Percentiles rank a stretch among this genome's conserved stretches.
phyloP scores from a whole-genome alignment of 1,284 basidiomycete genomes.

The Puccinia horiana region DNA sequence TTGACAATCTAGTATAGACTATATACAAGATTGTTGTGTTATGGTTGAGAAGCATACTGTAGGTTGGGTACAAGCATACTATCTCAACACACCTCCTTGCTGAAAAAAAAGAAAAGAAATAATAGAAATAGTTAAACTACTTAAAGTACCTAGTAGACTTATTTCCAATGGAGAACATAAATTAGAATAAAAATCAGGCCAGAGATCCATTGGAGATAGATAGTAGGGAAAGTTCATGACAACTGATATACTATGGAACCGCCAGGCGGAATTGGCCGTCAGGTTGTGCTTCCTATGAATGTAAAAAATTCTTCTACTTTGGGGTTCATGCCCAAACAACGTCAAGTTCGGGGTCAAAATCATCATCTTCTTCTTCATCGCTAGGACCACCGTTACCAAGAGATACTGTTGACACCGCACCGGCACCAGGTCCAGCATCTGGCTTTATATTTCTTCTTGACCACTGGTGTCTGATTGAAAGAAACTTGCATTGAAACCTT shows the following conservation, averaged over 20 bases:
- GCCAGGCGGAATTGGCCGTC: background rate
- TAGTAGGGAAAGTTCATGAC: background rate
- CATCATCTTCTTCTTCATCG: background rate
- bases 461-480: background rate
- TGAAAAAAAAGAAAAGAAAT: too few relatives aligned
- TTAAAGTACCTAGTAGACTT: background rate
- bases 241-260: background rate
- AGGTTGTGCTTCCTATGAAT: slow-evolving; percentile 5
- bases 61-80: too few relatives aligned
- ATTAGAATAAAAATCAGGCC: background rate
- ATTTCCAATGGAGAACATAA: background rate
- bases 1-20: too few relatives aligned
- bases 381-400: background rate
- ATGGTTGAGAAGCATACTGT: too few relatives aligned
- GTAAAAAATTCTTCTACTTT: background rate
- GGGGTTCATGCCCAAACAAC: background rate
- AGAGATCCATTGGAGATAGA: background rate
- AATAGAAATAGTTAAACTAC: background rate
- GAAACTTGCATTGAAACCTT: background rate
- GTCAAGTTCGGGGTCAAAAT: background rate
- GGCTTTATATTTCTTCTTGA: background rate
- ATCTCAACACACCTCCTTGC: too few relatives aligned
- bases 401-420: background rate
- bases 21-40: too few relatives aligned
- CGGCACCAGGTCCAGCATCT: background rate